Evolutionary conservation across 192 early-diverging fungal species (phyloP).

Genomic region (Linnemannia elongata): DNA sequence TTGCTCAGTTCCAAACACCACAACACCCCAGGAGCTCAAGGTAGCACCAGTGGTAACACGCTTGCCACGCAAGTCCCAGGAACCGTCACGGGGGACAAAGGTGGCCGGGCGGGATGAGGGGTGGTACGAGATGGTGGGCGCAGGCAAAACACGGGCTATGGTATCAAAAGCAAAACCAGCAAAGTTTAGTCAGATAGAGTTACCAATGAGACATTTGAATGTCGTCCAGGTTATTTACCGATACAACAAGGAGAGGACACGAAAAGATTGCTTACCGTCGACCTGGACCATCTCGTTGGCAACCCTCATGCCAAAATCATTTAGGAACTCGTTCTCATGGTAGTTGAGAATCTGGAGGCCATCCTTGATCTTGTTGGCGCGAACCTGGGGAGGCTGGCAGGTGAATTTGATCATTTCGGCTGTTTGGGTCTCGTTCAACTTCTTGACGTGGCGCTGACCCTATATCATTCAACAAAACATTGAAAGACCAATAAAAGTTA

Average conservation of each 20-base stretch:
- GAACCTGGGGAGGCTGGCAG: constrained; percentile 85
- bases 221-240: constrained; percentile 21
- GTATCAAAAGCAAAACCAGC: constrained; percentile 12
- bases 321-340: constrained; percentile 76
- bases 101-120: constrained; percentile 57
- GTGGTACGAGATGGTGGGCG: constrained; percentile 83
- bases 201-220: background rate
- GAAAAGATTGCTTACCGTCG: constrained; percentile 47
- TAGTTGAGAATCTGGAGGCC: constrained; percentile 77
- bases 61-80: constrained; percentile 91
- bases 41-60: constrained; percentile 80
- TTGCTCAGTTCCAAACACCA: constrained; percentile 77
- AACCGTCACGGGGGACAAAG: constrained; percentile 75
- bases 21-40: constrained; percentile 85
- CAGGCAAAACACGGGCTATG: constrained; percentile 79
- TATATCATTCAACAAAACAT: constrained; percentile 32
- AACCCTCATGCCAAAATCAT: constrained; percentile 81
- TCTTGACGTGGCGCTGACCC: constrained; percentile 87
- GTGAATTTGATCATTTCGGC: constrained; percentile 97
- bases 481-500: background rate
- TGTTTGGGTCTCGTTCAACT: constrained; percentile 88
- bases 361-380: constrained; percentile 86
- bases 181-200: background rate
- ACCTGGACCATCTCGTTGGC: constrained; percentile 74
- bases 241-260: constrained; percentile 6